Evolutionary conservation across 345 rosid species (phyloP).

Genomic region (Salix viminalis): DNA sequence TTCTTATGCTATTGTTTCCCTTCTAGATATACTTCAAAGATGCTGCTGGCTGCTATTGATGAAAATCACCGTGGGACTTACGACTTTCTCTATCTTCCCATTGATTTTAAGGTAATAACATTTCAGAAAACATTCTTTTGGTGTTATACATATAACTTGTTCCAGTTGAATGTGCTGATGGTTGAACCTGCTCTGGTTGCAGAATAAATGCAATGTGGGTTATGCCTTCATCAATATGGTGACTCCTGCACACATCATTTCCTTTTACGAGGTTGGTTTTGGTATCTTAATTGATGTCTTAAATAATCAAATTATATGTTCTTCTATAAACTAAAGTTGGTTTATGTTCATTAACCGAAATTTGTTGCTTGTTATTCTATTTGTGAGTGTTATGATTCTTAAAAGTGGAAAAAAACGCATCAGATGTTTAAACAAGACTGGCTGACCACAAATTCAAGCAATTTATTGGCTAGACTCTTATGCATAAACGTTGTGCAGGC

Average conservation of each 20-base stretch:
- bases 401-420: neutral
- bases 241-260: slow-evolving; percentile 19
- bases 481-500: slow-evolving; percentile 8
- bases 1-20: neutral
- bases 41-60: slow-evolving; percentile 79
- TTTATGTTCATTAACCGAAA: neutral
- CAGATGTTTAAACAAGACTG: neutral
- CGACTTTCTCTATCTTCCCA: slow-evolving; percentile 75
- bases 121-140: neutral
- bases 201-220: slow-evolving; percentile 25
- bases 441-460: neutral
- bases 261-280: slow-evolving; percentile 16
- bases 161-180: neutral
- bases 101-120: slow-evolving; percentile 62
- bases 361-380: neutral
- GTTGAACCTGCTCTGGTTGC: slow-evolving; percentile 3
- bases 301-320: neutral
- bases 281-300: neutral
- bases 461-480: neutral
- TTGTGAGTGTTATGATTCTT: neutral
- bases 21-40: slow-evolving; percentile 71
- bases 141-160: neutral
- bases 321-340: neutral
- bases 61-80: slow-evolving; percentile 73
- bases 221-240: slow-evolving; percentile 27